A percentile compares a stretch with the other conserved stretches of the same genome.
These are phyloP conservation scores for Herpetospermum pedunculosum DNA, from an alignment of 306 rosid genomes.

Conservation along the genomic window DNA sequence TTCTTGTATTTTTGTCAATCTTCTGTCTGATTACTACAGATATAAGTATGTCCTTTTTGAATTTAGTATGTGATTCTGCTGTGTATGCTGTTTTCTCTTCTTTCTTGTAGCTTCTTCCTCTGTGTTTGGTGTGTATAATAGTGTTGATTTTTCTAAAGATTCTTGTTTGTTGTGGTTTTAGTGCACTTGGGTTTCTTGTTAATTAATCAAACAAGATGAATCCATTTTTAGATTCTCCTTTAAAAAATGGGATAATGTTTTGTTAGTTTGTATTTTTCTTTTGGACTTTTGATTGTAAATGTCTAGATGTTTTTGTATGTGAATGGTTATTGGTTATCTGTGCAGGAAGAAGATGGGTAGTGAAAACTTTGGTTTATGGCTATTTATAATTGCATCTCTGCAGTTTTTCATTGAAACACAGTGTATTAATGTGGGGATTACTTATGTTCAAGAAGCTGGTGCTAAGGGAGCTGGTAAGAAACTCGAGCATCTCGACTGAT, in stretches of 20 bases:
- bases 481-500: neutral
- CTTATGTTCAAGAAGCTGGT: constrained; percentile 47
- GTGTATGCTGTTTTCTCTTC: neutral
- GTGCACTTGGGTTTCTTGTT: neutral
- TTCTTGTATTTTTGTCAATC: neutral
- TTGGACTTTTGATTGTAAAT: neutral
- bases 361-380: constrained; percentile 30
- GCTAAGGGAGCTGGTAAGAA: constrained; percentile 85
- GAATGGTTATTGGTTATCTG: constrained; percentile 1
- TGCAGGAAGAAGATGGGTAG: constrained; percentile 47
- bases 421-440: constrained; percentile 50
- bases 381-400: constrained; percentile 28
- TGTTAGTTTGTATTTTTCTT: neutral
- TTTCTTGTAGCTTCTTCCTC: neutral
- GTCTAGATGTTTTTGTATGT: neutral
- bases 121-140: neutral
- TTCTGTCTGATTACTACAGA: neutral
- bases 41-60: neutral
- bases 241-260: neutral
- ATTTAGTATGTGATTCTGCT: neutral
- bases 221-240: neutral
- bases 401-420: constrained; percentile 32
- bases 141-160: neutral
- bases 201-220: neutral
- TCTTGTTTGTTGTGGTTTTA: neutral